phyloP scores from a whole-genome alignment of 345 rosid genomes.

The Gossypium thurberi region DNA sequence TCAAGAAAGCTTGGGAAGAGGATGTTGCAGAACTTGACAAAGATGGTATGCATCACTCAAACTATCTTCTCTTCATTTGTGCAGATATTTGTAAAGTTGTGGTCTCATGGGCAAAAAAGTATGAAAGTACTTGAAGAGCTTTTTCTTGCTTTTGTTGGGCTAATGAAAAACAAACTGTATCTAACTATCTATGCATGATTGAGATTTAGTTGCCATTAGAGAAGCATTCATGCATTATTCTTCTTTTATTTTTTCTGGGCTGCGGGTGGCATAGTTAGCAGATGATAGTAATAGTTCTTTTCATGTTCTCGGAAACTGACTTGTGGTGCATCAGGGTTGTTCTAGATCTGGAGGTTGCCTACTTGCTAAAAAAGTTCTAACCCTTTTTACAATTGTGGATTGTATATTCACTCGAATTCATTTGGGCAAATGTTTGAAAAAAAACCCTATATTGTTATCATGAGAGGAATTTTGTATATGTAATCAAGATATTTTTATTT shows the following conservation, averaged over 20 bases:
- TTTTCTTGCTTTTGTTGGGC: background rate
- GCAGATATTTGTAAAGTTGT: constrained; percentile 1
- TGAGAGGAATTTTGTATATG: background rate
- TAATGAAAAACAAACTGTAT: background rate
- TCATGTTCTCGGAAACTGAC: background rate
- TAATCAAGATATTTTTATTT: background rate
- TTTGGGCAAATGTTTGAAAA: background rate
- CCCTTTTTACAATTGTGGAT: background rate
- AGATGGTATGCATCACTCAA: constrained; percentile 44
- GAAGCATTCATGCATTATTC: background rate
- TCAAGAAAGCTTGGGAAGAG: constrained; percentile 91
- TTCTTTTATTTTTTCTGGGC: background rate
- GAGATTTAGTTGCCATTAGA: background rate
- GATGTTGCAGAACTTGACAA: constrained; percentile 45
- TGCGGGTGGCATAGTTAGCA: background rate
- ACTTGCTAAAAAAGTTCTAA: background rate
- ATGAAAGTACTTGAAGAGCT: background rate
- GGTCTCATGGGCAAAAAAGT: background rate
- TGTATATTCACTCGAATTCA: background rate
- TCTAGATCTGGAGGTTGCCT: background rate
- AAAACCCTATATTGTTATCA: background rate
- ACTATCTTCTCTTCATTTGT: constrained; percentile 6
- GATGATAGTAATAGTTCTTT: background rate
- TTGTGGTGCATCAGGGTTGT: background rate
- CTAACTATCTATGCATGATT: background rate